Evolutionary conservation across 148 eudicot species (phyloP).

Genomic region (Chenopodium berlandieri): DNA sequence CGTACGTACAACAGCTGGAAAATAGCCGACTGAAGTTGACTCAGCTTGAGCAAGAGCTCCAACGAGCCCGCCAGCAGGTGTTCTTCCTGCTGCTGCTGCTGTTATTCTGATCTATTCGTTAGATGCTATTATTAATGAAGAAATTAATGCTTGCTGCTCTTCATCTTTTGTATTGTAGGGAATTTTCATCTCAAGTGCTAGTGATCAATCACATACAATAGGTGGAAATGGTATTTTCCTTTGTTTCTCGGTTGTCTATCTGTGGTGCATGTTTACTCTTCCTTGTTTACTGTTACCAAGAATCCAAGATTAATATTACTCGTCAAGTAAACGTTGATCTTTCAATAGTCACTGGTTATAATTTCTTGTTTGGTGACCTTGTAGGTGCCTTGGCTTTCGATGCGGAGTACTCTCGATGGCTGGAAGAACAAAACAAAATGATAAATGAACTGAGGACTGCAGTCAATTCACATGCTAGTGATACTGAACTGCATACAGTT

Average conservation of each 20-base stretch:
- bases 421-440: slow-evolving; percentile 73
- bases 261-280: background rate
- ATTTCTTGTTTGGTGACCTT: background rate
- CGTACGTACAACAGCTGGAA: slow-evolving; percentile 70
- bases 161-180: slow-evolving; percentile 41
- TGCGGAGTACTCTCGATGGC: slow-evolving; percentile 86
- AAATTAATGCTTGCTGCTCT: background rate
- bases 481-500: slow-evolving; percentile 68
- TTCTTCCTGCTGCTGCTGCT: slow-evolving; percentile 2
- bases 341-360: background rate
- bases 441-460: slow-evolving; percentile 79
- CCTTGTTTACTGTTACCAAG: background rate
- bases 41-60: slow-evolving; percentile 47
- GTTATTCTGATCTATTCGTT: background rate
- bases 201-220: slow-evolving; percentile 65
- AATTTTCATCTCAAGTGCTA: slow-evolving; percentile 56
- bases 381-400: slow-evolving; percentile 93
- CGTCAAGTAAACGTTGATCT: background rate
- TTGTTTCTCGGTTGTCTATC: background rate
- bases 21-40: slow-evolving; percentile 44
- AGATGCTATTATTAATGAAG: background rate
- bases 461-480: slow-evolving; percentile 84
- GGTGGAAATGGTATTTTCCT: slow-evolving; percentile 62
- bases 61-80: slow-evolving; percentile 50
- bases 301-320: background rate